Conservation (phyloP, 306 rosid species). For the Cucurbita pepo region DNA sequence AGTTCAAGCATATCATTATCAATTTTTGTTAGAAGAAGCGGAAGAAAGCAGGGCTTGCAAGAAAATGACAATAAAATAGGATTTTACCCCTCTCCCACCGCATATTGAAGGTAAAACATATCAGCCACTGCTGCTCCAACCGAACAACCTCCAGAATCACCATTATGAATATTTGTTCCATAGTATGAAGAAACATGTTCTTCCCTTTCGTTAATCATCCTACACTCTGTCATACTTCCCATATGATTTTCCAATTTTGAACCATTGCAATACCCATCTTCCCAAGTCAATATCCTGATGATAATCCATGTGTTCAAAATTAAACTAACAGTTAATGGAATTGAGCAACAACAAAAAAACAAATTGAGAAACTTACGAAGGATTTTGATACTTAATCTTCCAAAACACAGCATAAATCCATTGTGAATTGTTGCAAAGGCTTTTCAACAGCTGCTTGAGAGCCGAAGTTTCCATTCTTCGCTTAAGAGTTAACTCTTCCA, state of each 20-base stretch:
- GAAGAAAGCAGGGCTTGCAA: neutral
- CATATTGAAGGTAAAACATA: constrained; percentile 46
- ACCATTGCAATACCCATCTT: constrained; percentile 44
- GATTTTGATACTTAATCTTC: constrained; percentile 47
- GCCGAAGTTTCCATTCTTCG: constrained; percentile 45
- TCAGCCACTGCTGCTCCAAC: constrained; percentile 35
- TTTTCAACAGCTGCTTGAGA: constrained; percentile 38
- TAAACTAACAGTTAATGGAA: neutral
- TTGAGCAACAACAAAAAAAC: neutral
- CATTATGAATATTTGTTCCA: constrained; percentile 8
- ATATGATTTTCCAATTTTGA: constrained; percentile 22
- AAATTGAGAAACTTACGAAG: constrained; percentile 15
- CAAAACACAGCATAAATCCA: constrained; percentile 91
- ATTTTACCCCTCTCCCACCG: constrained; percentile 66
- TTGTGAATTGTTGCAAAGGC: constrained; percentile 45
- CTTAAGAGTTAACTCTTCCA: constrained; percentile 6
- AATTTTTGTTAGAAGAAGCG: neutral
- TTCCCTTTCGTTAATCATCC: constrained; percentile 13
- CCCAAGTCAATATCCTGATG: constrained; percentile 73
- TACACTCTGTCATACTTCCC: constrained; percentile 19
- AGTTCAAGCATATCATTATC: neutral
- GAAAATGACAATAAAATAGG: constrained; percentile 10
- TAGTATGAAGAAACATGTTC: constrained; percentile 18
- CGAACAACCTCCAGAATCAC: constrained; percentile 25
- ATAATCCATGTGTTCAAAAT: neutral